Percentiles rank a stretch among this genome's conserved stretches.
Conservation (phyloP, 805 yeast species). For the Citeromyces matritensis region DNA sequence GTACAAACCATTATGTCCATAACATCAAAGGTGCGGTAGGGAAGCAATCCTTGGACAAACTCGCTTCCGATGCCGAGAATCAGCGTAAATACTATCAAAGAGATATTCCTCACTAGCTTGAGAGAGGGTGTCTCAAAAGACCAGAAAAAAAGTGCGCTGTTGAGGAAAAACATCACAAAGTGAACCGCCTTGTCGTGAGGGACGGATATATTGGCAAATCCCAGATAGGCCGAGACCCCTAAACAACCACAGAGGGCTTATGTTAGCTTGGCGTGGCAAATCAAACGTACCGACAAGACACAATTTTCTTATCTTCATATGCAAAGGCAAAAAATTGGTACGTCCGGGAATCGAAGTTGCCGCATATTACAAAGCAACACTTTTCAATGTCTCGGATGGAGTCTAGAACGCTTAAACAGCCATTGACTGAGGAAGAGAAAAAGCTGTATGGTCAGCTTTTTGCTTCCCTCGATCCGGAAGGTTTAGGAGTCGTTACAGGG, state of each 20-base stretch:
- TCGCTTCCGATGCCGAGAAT: conserved; percentile 34
- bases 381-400: conserved; percentile 1
- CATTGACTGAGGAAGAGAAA: conserved; percentile 64
- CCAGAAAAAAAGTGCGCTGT: conserved; percentile 32
- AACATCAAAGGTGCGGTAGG: conserved; percentile 26
- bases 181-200: conserved; percentile 33
- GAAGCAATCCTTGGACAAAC: conserved; percentile 24
- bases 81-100: conserved; percentile 24
- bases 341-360: not conserved
- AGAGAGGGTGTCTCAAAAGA: conserved; percentile 20
- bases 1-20: conserved; percentile 15
- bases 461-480: conserved; percentile 64
- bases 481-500: conserved; percentile 75
- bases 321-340: not conserved
- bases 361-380: not conserved
- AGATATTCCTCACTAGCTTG: conserved; percentile 13
- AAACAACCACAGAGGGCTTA: conserved; percentile 8
- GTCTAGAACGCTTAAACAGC: conserved; percentile 9
- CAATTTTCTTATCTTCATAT: not conserved
- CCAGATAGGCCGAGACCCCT: conserved; percentile 21
- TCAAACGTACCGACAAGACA: not conserved
- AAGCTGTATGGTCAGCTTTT: conserved; percentile 61
- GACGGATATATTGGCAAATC: conserved; percentile 31
- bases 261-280: not conserved
- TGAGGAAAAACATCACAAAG: conserved; percentile 24